Evolutionary conservation across 495 filamentous ascomycete species (phyloP), one percentile per base, ranked within the genome.

Genomic region (Cercophora samala): DNA sequence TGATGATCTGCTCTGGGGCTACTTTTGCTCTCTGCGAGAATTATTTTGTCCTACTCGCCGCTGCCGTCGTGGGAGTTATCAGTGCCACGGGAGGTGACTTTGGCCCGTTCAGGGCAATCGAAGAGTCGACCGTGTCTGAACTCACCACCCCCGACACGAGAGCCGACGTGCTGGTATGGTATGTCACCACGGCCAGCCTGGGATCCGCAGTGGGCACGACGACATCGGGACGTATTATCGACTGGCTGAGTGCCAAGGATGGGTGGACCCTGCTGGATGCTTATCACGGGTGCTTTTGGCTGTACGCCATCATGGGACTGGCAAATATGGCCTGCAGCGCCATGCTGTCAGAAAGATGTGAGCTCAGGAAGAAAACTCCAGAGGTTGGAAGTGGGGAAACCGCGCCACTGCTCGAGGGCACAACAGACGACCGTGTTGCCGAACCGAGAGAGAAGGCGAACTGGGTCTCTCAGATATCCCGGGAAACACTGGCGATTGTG

Each of bases 151-250:
- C 86, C n/a, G 81, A 82, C 21, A 79, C 80, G 8, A 79, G 92
- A 52, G 82, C 88, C 51, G 91, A 94, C 76, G 86, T 96, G 25
- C 88, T 93, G 72, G 89, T 90, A 13, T 96, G 93, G 93, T 96
- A 96, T 72, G 86, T 88, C 0, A 81, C 91, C 26, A 68, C 68
- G 62, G 71, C 70, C 29, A 78, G 63, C 52, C 70, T 71, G 63
- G 80, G 66, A 25, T 76, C 66, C 23, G 71, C 60, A 52, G 67
- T 54, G 56, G 80, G 80, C 15, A 75, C 71, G 42, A 75, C 77
- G 69, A 62, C 73, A n/a, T 69, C 73, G n/a, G 80, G 80, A 11
- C 66, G 77, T 68, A 66, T 80, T 46, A 60, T 83, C 19, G 76
- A 82, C 51, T 59, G 63, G 46, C 64, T 82, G 22, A 70, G 67